Evolutionary conservation across 202 grass and related monocot genomes (phyloP), one percentile per base, ranked within the genome.

Genomic region (Carex arenaria): DNA sequence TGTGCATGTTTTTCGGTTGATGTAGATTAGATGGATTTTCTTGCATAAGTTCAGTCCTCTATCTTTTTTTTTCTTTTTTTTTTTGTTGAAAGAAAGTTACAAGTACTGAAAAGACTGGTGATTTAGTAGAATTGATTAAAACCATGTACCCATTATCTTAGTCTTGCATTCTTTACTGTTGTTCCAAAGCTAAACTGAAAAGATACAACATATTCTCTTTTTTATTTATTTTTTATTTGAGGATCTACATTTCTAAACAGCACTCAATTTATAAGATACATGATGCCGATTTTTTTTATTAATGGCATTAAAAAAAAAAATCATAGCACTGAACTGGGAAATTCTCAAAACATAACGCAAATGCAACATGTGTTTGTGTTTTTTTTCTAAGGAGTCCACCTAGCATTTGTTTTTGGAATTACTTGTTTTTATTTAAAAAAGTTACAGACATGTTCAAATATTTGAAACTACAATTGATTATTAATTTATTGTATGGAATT

Each of bases 1-100:
- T 82, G 80, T 97, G 78, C 87, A 80, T 57, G 90, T 93, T 84
- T 88, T 87, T 3, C 85, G 69, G 74, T 82, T 80, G 80, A 57
- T 85, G 67, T 90, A 74, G 86, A 43, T 80, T 68, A 34, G 36
- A 30, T 69, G 13, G 45, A 32, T 56, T 61, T 22, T 15, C 18
- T 45, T 63, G 49, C 23, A 53, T 67, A 45, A 80, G 59, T 72
- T 56, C 72, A 75, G 12, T 32, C 30, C 7, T 30, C 23, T 54
- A 56, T 57, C 23, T 57, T 32, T 34, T 10, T 13, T 1, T 76
- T 12, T n/a, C n/a, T n/a, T 76, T 26, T n/a, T 1, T n/a, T 43
- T 43, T 69, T 19, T 42, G 14, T 69, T 69, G 12, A 10, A 4
- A 18, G 17, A 18, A 67, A 65, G 31, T 49, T 40, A 40, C 10